Percentiles rank a stretch among this genome's conserved stretches.
phyloP scores from a whole-genome alignment of 192 early-diverging fungal species.

The Backusella tarrabulga region DNA sequence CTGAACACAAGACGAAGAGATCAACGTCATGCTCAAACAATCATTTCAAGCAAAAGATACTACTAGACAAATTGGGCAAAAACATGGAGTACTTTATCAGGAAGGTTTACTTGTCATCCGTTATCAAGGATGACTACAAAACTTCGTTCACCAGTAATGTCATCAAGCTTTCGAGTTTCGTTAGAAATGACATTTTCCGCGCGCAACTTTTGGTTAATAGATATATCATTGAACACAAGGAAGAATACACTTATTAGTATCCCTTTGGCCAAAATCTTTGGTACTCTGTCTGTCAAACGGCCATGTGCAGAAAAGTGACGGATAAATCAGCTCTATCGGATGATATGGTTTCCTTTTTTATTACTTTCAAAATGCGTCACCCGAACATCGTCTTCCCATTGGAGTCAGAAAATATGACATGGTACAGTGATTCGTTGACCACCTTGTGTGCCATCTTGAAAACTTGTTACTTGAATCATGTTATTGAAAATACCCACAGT shows the following conservation, averaged over 20 bases:
- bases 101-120: not conserved
- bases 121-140: not conserved
- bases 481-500: not conserved
- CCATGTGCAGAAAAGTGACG: not conserved
- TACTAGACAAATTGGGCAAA: not conserved
- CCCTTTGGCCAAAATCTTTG: not conserved
- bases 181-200: not conserved
- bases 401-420: not conserved
- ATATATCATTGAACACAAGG: not conserved
- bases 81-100: not conserved
- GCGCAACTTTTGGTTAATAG: not conserved
- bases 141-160: not conserved
- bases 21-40: not conserved
- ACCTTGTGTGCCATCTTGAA: not conserved
- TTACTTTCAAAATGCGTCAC: not conserved
- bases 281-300: not conserved
- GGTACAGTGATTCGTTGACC: not conserved
- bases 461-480: not conserved
- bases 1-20: not conserved
- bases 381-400: not conserved
- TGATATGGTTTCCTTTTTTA: not conserved
- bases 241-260: not conserved
- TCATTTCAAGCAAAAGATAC: not conserved
- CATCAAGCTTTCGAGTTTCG: not conserved
- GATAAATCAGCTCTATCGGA: not conserved